Evolutionary conservation across 2,329 filamentous ascomycete species (phyloP).

Genomic region (Neonectria punicea): DNA sequence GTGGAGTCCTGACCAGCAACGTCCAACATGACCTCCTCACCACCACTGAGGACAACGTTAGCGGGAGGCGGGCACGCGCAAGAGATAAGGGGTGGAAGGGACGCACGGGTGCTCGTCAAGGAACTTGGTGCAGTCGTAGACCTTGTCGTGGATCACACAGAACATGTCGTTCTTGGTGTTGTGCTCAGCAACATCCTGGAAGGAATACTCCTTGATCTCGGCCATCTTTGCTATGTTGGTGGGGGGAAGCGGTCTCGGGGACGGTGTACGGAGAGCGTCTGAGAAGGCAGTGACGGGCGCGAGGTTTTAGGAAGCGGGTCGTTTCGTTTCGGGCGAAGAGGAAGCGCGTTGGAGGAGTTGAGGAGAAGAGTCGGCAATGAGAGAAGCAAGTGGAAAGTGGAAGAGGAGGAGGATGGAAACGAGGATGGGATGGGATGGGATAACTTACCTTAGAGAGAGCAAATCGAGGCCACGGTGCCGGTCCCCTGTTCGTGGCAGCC

Average conservation of each 20-base stretch:
- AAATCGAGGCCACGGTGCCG: slow-evolving; percentile 23
- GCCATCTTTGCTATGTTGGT: slow-evolving; percentile 39
- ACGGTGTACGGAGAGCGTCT: slow-evolving; percentile 1
- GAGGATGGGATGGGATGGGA: slow-evolving; percentile 25
- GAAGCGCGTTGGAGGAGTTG: slow-evolving; percentile 6
- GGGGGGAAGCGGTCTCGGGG: slow-evolving; percentile 24
- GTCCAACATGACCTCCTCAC: slow-evolving; percentile 97
- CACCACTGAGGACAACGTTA: slow-evolving; percentile 72
- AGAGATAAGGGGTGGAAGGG: slow-evolving; percentile 4
- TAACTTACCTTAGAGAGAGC: slow-evolving; percentile 5
- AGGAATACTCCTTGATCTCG: slow-evolving; percentile 70
- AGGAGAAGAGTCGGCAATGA: background rate
- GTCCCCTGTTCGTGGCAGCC: slow-evolving; percentile 30
- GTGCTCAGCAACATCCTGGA: slow-evolving; percentile 84
- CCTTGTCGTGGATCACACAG: slow-evolving; percentile 93
- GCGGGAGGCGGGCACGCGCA: slow-evolving; percentile 21
- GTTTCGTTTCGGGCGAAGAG: slow-evolving; percentile 26
- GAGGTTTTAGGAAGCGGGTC: slow-evolving; percentile 15
- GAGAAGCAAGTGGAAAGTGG: slow-evolving; percentile 9
- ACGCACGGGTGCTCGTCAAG: slow-evolving; percentile 95
- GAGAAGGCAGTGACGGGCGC: slow-evolving; percentile 15
- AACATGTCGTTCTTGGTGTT: slow-evolving; percentile 94
- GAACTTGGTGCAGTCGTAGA: slow-evolving; percentile 91
- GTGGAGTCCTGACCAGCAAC: slow-evolving; percentile 96
- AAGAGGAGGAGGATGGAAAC: slow-evolving; percentile 25